Base-by-base conservation (phyloP, 176 grass and related monocot genomes). In the Phyllostachys edulis region DNA sequence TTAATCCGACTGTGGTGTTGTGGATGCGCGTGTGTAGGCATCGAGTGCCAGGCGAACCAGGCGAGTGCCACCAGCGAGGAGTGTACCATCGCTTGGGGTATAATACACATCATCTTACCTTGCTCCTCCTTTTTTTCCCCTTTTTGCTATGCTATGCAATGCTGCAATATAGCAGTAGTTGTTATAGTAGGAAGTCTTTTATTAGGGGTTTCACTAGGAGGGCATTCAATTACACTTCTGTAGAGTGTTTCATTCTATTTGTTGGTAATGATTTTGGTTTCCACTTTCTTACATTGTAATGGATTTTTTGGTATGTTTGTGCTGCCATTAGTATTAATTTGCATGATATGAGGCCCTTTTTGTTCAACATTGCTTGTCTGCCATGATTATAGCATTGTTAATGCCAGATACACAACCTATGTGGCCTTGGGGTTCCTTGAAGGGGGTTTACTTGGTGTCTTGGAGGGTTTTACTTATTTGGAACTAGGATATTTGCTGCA, bases 1-100 rank as follows among this genome's bases (percentile, higher is more conserved):
- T 50, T 71, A n/a, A 73, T 87, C 67, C 61, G 24, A 81, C 5
- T 27, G 36, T 54, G 26, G 9, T 73, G 74, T 7, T 61, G 51
- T 54, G 76, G 76, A 55, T 71, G 16, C 42, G 36, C 81, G 75
- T 51, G 4, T 85, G 64, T 76, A 99, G 96, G 96, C 89, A 99
- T 99, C 51, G 96, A 99, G 86, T 99, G 96, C 86, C 96, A 99
- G 78, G 96, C 96, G 69, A 98, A 98, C 89, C 96, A 98, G 85
- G 96, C 96, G 17, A 99, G 93, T 74, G 96, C 89, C 24, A 99
- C 96, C 5, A 99, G 96, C 70, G 96, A 96, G 71, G 96, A 99
- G 70, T 99, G 96, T 89, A 99, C 96, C 21, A 91, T 99, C 52
- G 96, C 96, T 84, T 99, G 96, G 96, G 96, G 96, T 99, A 95